phyloP scores from a whole-genome alignment of 352 stramenopile genomes.

The Heterotrichella gracilis region DNA sequence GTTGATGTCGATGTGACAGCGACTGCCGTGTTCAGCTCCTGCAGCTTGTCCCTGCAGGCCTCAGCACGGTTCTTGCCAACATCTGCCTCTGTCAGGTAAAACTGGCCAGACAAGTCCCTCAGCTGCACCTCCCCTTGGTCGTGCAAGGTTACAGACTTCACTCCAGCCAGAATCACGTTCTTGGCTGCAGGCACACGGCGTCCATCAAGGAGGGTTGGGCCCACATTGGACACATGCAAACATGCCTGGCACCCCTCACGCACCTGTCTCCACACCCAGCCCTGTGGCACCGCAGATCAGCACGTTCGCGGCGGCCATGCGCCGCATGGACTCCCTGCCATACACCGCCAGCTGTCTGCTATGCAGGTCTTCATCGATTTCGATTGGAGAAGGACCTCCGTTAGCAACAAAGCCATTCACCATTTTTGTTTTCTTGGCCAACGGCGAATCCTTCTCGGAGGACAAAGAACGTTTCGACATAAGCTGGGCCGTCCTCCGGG shows the following conservation, averaged over 20 bases:
- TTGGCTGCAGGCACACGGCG: conserved; percentile 16
- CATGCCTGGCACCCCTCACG: not conserved
- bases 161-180: conserved; percentile 21
- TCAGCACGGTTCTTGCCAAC: conserved; percentile 18
- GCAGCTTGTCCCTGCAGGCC: conserved; percentile 17
- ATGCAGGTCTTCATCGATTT: conserved; percentile 32
- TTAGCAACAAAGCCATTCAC: no score
- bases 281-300: conserved; percentile 18
- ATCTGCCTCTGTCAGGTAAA: conserved; percentile 19
- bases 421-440: no score
- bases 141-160: conserved; percentile 19
- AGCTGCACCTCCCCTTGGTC: conserved; percentile 17
- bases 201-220: not conserved
- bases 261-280: conserved; percentile 19
- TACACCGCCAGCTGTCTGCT: conserved; percentile 93
- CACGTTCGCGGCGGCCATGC: conserved; percentile 51
- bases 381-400: no score
- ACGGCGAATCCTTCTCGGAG: no score
- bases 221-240: not conserved
- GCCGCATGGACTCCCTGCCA: conserved; percentile 79
- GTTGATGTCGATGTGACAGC: conserved; percentile 14
- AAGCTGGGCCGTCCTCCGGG: no score
- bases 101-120: conserved; percentile 18
- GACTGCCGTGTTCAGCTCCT: conserved; percentile 20
- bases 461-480: no score